Percentiles rank a stretch among this genome's conserved stretches.
phyloP scores from a whole-genome alignment of 306 rosid species.

The Inga leiocalycina region DNA sequence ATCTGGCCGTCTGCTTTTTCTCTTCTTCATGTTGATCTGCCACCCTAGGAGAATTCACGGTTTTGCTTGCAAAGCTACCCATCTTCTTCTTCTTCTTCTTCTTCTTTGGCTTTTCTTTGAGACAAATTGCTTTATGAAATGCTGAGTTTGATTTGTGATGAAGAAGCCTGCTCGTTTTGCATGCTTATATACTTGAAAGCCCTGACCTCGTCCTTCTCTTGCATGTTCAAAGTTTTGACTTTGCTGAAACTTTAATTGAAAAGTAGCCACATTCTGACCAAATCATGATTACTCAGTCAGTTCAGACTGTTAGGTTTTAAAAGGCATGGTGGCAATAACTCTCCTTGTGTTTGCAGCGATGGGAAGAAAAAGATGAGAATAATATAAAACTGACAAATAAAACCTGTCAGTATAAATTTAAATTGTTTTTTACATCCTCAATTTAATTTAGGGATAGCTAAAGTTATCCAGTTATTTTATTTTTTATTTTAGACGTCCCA shows the following conservation, averaged over 20 bases:
- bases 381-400: too few relatives aligned
- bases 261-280: background rate
- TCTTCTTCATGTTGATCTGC: background rate
- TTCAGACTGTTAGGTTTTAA: background rate
- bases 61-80: background rate
- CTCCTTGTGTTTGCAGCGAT: too few relatives aligned
- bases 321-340: too few relatives aligned
- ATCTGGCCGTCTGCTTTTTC: slow-evolving; percentile 15
- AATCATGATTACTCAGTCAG: background rate
- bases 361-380: too few relatives aligned
- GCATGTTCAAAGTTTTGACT: background rate
- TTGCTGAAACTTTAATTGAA: background rate
- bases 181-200: background rate
- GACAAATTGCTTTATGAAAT: background rate
- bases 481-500: too few relatives aligned
- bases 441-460: too few relatives aligned
- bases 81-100: background rate
- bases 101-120: background rate
- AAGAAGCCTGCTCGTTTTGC: background rate
- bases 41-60: background rate
- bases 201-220: background rate
- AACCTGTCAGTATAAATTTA: too few relatives aligned
- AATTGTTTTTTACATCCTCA: too few relatives aligned
- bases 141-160: background rate
- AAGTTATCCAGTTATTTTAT: too few relatives aligned